phyloP scores from a whole-genome alignment of 2,329 filamentous ascomycete species.

The Chaetomium sp. region DNA sequence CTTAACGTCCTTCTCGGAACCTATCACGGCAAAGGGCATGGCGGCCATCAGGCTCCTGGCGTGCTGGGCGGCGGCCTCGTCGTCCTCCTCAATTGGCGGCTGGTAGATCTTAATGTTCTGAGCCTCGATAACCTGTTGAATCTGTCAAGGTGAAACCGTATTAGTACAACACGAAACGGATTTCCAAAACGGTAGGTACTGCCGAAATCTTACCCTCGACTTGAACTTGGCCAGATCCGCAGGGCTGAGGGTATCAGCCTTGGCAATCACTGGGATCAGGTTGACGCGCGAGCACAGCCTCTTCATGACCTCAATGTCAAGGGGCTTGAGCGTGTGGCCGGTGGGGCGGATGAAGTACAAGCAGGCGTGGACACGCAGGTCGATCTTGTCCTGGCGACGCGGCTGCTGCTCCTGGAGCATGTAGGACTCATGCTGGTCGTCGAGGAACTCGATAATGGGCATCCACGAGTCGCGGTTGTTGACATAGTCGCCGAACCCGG shows the following conservation, averaged over 20 bases:
- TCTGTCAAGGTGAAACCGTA: constrained; percentile 44
- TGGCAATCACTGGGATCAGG: constrained; percentile 95
- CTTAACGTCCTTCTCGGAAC: constrained; percentile 98
- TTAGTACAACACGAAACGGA: constrained; percentile 24
- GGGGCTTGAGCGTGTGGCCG: constrained; percentile 94
- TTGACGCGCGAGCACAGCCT: constrained; percentile 96
- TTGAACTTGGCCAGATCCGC: constrained; percentile 90
- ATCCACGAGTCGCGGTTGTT: constrained; percentile 99
- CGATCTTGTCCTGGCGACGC: constrained; percentile 95
- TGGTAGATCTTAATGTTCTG: constrained; percentile 99
- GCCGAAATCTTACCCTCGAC: constrained; percentile 62
- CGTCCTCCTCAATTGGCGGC: constrained; percentile 95
- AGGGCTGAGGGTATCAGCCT: constrained; percentile 95
- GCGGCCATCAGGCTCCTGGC: constrained; percentile 90
- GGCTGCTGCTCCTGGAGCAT: constrained; percentile 99
- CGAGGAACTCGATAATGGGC: constrained; percentile 99
- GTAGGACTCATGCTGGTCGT: constrained; percentile 99
- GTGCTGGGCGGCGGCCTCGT: constrained; percentile 91
- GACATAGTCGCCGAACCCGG: constrained; percentile 98
- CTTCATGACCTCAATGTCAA: constrained; percentile 99
- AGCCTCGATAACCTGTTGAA: constrained; percentile 90
- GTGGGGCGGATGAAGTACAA: constrained; percentile 99
- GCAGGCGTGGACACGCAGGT: constrained; percentile 96
- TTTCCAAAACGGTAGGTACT: not conserved
- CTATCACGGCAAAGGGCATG: constrained; percentile 98